Base-by-base conservation (phyloP, 768 basidiomycete genomes). In the Pluteus cervinus region DNA sequence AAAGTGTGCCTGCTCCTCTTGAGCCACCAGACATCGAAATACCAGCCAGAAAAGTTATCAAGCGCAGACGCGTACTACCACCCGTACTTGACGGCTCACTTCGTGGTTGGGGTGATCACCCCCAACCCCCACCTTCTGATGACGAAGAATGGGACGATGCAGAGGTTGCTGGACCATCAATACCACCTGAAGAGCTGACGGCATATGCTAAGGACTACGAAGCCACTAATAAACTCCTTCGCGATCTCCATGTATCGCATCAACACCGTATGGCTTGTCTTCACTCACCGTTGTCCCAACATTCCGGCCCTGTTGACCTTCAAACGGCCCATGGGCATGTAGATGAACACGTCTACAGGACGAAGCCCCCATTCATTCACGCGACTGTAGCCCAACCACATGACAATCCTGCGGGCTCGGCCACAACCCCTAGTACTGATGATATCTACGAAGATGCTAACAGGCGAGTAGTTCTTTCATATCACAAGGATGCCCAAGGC, bases 231-330 rank as follows among this genome's bases (percentile, higher is more conserved):
- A 70, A 47, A 32, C 60, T 84, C 45, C 72, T 89, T 24, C 76
- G 81, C 40, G 77, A 86, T 48, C 54, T 87, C 36, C 86, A 88
- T 48, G 66, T 75, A 25, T 66, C 80, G 16, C 70, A 82, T 46
- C 75, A 81, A 37, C 80, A 84, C 49, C 69, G 83, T 34, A 60
- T 76, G 23, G 67, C 48, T 46, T 61, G 9, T 50, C 59, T 3
- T 35, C 57, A 18, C 41, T 42, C 26, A 35, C 47, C 24, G 37
- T 24, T 20, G 15, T 21, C 5, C 36, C 33, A 24, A 21, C 26
- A 14, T 18, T 36, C 44, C 33, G 23, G 14, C 35, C 33, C 45
- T n/a, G n/a, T n/a, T n/a, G n/a, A n/a, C n/a, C n/a, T n/a, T n/a
- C n/a, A n/a, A n/a, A n/a, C n/a, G n/a, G n/a, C n/a, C n/a, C n/a